Conservation (phyloP, 2,329 filamentous ascomycete species). For the Fusarium sp. region DNA sequence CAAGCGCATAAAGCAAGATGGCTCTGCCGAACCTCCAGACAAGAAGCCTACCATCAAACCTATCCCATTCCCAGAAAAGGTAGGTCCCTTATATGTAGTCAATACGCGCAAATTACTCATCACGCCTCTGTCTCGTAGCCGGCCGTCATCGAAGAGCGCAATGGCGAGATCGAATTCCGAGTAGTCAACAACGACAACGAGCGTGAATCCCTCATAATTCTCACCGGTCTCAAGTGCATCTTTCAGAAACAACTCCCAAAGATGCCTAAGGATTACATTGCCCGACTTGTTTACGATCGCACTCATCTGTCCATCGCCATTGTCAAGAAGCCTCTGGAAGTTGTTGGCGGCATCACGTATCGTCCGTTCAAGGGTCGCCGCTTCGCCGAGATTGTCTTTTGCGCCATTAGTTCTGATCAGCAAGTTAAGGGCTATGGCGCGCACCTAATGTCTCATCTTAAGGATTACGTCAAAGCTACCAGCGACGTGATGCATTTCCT, state of each 20-base stretch:
- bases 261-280: slow-evolving; percentile 99
- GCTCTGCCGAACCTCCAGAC: slow-evolving; percentile 46
- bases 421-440: slow-evolving; percentile 99
- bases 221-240: slow-evolving; percentile 96
- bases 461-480: slow-evolving; percentile 97
- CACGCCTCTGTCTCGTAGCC: slow-evolving; percentile 62
- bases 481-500: slow-evolving; percentile 98
- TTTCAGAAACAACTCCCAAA: slow-evolving; percentile 99
- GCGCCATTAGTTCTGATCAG: slow-evolving; percentile 96
- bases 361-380: slow-evolving; percentile 90
- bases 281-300: slow-evolving; percentile 94
- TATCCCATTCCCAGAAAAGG: slow-evolving; percentile 92
- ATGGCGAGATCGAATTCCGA: slow-evolving; percentile 94
- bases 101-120: slow-evolving; percentile 4
- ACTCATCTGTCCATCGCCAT: slow-evolving; percentile 97
- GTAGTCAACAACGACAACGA: slow-evolving; percentile 97
- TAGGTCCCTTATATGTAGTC: slow-evolving; percentile 44
- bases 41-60: slow-evolving; percentile 69
- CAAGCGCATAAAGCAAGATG: slow-evolving; percentile 72
- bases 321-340: slow-evolving; percentile 94
- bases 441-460: slow-evolving; percentile 97
- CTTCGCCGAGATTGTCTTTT: slow-evolving; percentile 99
- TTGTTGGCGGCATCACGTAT: slow-evolving; percentile 97
- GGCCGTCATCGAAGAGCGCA: slow-evolving; percentile 92
- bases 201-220: slow-evolving; percentile 89